These are phyloP conservation scores for Chalciporus sp. DNA, from an alignment of 1,284 basidiomycete species.

Conservation along the genomic window DNA sequence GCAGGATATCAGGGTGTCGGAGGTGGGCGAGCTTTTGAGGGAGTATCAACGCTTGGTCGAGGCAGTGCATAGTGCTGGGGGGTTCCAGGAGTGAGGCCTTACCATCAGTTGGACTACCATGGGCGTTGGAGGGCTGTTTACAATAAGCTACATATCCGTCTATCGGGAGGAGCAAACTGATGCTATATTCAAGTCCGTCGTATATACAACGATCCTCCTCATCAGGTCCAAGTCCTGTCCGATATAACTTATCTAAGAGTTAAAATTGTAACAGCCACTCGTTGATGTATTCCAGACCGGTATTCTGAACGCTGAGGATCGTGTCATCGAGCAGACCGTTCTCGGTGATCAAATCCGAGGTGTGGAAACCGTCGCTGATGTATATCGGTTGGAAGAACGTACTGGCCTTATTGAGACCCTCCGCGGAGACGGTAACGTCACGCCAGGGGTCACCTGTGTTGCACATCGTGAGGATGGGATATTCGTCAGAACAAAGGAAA, in stretches of 20 bases:
- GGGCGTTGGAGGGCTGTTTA: too few species aligned
- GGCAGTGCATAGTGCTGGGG: slow-evolving; percentile 44
- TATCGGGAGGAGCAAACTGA: too few species aligned
- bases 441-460: slow-evolving; percentile 71
- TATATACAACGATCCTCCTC: too few species aligned
- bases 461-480: slow-evolving; percentile 3
- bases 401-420: slow-evolving; percentile 47
- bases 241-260: too few species aligned
- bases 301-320: slow-evolving; percentile 53
- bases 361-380: slow-evolving; percentile 65
- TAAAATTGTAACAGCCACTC: slow-evolving; percentile 46
- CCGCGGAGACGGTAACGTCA: slow-evolving; percentile 66
- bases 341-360: slow-evolving; percentile 54
- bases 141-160: too few species aligned
- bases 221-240: too few species aligned
- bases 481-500: not conserved
- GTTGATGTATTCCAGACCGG: slow-evolving; percentile 47
- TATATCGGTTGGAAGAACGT: slow-evolving; percentile 57
- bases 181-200: too few species aligned
- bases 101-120: too few species aligned
- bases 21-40: slow-evolving; percentile 70
- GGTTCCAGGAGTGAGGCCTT: slow-evolving; percentile 25
- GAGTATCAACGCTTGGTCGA: slow-evolving; percentile 76
- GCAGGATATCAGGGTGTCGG: slow-evolving; percentile 74
- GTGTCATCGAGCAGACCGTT: slow-evolving; percentile 51